These are phyloP conservation scores for Escovopsis weberi DNA, from an alignment of 2,329 filamentous ascomycete species.

Conservation along the genomic window DNA sequence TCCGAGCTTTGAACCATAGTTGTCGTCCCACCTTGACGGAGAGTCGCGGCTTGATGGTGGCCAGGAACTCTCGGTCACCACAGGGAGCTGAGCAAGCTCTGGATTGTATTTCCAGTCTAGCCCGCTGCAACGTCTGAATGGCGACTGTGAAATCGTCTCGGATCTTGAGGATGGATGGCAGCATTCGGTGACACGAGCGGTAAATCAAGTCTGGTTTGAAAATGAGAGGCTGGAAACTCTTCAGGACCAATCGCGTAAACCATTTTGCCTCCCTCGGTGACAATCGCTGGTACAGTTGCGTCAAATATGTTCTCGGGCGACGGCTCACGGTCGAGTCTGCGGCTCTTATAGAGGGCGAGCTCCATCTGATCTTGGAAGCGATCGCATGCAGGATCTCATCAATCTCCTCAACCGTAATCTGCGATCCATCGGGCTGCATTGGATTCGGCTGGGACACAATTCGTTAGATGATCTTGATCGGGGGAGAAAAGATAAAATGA, in stretches of 20 bases:
- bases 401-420: constrained; percentile 57
- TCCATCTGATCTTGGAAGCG: constrained; percentile 56
- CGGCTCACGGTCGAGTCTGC: constrained; percentile 12
- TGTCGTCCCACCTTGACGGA: constrained; percentile 53
- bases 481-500: no score
- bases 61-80: constrained; percentile 11
- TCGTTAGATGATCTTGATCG: background rate
- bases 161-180: constrained; percentile 57
- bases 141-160: constrained; percentile 53
- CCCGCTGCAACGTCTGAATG: constrained; percentile 33
- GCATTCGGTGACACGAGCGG: constrained; percentile 48
- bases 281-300: constrained; percentile 42
- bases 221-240: constrained; percentile 54
- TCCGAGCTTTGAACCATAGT: constrained; percentile 49
- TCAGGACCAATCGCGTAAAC: constrained; percentile 68
- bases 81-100: constrained; percentile 6
- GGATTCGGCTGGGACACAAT: constrained; percentile 29
- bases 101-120: constrained; percentile 9
- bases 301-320: constrained; percentile 31
- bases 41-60: constrained; percentile 33
- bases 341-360: constrained; percentile 44
- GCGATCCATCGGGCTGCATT: constrained; percentile 12
- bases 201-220: constrained; percentile 44
- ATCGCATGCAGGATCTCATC: constrained; percentile 50
- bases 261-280: constrained; percentile 66